Percentiles rank a stretch among this genome's conserved stretches.
These are phyloP conservation scores for Plectosphaerella plurivora DNA, from an alignment of 2,329 filamentous ascomycete species.

Conservation along the genomic window DNA sequence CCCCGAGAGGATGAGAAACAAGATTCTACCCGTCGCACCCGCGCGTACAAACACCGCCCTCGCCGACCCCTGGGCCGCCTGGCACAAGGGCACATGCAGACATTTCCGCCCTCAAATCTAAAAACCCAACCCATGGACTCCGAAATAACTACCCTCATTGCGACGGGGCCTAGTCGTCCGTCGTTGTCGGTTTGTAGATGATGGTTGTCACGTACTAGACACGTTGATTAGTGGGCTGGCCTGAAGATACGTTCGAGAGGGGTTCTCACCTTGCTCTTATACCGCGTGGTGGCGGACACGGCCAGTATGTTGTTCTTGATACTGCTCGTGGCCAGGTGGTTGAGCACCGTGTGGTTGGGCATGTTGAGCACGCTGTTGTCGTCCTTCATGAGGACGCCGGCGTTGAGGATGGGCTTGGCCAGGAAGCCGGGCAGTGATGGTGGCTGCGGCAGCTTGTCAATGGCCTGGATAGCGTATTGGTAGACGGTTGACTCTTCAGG, in stretches of 20 bases:
- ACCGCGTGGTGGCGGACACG: slow-evolving; percentile 94
- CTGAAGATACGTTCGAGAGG: background rate
- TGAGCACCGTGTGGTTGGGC: slow-evolving; percentile 95
- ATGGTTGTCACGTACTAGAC: slow-evolving; percentile 91
- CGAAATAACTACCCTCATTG: background rate
- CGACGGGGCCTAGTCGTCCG: slow-evolving; percentile 33
- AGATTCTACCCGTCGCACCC: too few species aligned
- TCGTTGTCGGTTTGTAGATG: slow-evolving; percentile 84
- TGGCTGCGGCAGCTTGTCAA: slow-evolving; percentile 75
- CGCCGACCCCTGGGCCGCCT: too few species aligned
- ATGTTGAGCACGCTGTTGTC: slow-evolving; percentile 96
- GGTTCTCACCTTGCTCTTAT: slow-evolving; percentile 76
- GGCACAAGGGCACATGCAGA: too few species aligned
- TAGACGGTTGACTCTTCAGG: slow-evolving; percentile 73
- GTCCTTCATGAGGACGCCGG: slow-evolving; percentile 87
- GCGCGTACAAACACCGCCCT: too few species aligned
- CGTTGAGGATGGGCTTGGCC: slow-evolving; percentile 91
- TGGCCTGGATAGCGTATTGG: slow-evolving; percentile 68
- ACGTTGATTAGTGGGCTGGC: too few species aligned
- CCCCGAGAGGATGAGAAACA: too few species aligned
- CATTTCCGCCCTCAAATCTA: background rate
- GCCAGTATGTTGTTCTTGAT: slow-evolving; percentile 96
- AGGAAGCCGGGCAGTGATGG: slow-evolving; percentile 86
- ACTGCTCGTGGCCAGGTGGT: slow-evolving; percentile 94
- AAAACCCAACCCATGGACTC: background rate